Percentiles rank a stretch among this genome's conserved stretches.
Conservation (phyloP, 1,284 basidiomycete species). For the Xerocomus amazonicus region DNA sequence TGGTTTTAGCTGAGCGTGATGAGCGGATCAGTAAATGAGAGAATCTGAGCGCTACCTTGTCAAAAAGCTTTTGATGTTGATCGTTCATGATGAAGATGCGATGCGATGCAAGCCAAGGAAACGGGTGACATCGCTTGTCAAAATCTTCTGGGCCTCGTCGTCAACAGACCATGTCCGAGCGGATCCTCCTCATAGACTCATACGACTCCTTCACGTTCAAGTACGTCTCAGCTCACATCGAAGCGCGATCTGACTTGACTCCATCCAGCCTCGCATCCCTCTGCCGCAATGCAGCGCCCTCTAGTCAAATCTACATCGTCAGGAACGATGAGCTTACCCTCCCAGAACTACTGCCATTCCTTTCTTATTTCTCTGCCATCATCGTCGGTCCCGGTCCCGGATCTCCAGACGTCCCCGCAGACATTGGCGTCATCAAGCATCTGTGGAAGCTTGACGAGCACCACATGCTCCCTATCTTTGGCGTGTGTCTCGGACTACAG, state of each 20-base stretch:
- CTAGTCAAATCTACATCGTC: conserved; percentile 60
- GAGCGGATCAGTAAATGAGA: not conserved
- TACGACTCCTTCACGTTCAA: conserved; percentile 87
- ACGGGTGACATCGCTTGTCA: not conserved
- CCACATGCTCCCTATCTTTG: conserved; percentile 70
- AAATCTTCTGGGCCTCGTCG: not conserved
- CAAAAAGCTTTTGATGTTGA: conserved; percentile 31
- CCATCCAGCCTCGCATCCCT: conserved; percentile 57
- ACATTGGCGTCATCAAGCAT: conserved; percentile 64
- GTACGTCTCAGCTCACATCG: conserved; percentile 40
- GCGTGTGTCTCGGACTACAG: conserved; percentile 91
- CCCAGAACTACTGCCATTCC: conserved; percentile 46
- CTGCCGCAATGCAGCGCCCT: conserved; percentile 56
- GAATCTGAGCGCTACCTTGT: conserved; percentile 28
- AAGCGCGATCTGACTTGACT: conserved; percentile 3
- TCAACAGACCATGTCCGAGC: conserved; percentile 24
- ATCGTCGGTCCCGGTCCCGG: conserved; percentile 81
- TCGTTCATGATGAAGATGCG: conserved; percentile 4
- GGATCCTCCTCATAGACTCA: conserved; percentile 72
- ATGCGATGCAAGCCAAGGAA: not conserved
- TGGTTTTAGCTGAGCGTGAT: conserved; percentile 59
- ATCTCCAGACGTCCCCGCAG: conserved; percentile 59
- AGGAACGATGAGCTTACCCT: conserved; percentile 63
- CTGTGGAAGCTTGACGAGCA: conserved; percentile 59
- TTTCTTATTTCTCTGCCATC: conserved; percentile 62